A percentile compares a stretch with the other conserved stretches of the same genome.
phyloP scores from a whole-genome alignment of 352 stramenopile genomes.

The Blastocystis sp. region DNA sequence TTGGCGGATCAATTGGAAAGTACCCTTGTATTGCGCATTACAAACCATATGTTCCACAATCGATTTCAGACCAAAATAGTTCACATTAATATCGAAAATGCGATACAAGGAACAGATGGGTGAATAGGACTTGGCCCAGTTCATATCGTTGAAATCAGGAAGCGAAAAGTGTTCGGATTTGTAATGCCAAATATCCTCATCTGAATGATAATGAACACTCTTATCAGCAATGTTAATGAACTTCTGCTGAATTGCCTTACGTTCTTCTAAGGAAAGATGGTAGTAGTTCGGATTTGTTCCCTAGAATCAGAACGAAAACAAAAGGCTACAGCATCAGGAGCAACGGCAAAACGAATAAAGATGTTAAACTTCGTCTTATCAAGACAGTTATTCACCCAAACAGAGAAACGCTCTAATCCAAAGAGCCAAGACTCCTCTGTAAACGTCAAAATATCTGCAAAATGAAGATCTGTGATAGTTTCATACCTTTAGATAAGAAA shows the following conservation, averaged over 20 bases:
- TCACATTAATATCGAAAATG: conserved; percentile 57
- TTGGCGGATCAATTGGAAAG: conserved; percentile 59
- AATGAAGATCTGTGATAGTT: background rate
- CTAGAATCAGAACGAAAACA: background rate
- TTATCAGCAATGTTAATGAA: conserved; percentile 53
- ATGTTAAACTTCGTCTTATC: conserved; percentile 55
- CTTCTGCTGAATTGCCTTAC: background rate
- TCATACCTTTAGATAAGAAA: conserved; percentile 50
- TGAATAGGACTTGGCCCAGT: conserved; percentile 27
- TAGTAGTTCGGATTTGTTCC: conserved; percentile 52
- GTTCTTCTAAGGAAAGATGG: background rate
- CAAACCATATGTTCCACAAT: conserved; percentile 42
- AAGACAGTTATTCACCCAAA: conserved; percentile 53
- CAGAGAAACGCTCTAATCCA: conserved; percentile 51
- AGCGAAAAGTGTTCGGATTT: conserved; percentile 45
- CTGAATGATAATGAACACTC: background rate
- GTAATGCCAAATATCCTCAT: conserved; percentile 18
- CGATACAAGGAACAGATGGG: conserved; percentile 28
- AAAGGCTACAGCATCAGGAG: conserved; percentile 1
- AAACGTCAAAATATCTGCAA: conserved; percentile 47
- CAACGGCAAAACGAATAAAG: conserved; percentile 53
- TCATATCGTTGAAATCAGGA: conserved; percentile 2
- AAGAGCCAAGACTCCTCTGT: conserved; percentile 56
- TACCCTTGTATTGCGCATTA: conserved; percentile 47
- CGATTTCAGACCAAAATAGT: conserved; percentile 53